Conservation (phyloP, 75 land plant species). For the Cunninghamia lanceolata region DNA sequence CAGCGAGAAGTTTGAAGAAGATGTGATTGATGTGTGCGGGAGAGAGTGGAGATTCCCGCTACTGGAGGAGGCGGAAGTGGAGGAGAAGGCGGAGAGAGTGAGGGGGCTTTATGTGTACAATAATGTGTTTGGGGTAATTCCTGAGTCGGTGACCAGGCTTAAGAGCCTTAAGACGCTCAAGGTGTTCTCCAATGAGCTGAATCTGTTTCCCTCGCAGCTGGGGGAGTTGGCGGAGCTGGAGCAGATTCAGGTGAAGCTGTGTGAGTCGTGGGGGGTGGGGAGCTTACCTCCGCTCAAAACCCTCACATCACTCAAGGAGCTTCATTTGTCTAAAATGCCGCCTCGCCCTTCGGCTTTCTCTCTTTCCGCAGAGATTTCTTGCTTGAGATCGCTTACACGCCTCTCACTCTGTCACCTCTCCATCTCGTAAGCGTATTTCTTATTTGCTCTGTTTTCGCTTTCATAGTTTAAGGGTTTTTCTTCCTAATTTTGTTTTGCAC, state of each 20-base stretch:
- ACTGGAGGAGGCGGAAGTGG: not conserved
- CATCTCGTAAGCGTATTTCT: conserved; percentile 50
- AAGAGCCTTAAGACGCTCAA: conserved; percentile 51
- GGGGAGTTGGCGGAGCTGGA: conserved; percentile 56
- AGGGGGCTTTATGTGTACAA: conserved; percentile 59
- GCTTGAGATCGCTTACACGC: conserved; percentile 55
- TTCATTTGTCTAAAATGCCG: conserved; percentile 72
- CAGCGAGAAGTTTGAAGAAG: not conserved
- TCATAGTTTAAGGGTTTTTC: too few relatives aligned
- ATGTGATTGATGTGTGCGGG: conserved; percentile 37
- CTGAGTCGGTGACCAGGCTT: conserved; percentile 26
- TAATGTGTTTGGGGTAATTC: conserved; percentile 64
- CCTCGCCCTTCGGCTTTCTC: conserved; percentile 49
- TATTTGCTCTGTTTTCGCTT: too few relatives aligned
- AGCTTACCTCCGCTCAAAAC: conserved; percentile 51
- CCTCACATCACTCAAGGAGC: conserved; percentile 56
- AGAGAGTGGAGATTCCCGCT: conserved; percentile 22
- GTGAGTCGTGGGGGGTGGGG: conserved; percentile 36
- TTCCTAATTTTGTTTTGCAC: too few relatives aligned
- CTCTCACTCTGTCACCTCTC: conserved; percentile 82
- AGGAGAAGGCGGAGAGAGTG: conserved; percentile 16
- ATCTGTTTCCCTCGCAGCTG: conserved; percentile 48
- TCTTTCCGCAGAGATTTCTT: conserved; percentile 51
- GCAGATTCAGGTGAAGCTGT: conserved; percentile 57
- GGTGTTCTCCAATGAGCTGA: conserved; percentile 72